Evolutionary conservation across 257 asterid genomes (phyloP).

Genomic region (Misopates orontium): DNA sequence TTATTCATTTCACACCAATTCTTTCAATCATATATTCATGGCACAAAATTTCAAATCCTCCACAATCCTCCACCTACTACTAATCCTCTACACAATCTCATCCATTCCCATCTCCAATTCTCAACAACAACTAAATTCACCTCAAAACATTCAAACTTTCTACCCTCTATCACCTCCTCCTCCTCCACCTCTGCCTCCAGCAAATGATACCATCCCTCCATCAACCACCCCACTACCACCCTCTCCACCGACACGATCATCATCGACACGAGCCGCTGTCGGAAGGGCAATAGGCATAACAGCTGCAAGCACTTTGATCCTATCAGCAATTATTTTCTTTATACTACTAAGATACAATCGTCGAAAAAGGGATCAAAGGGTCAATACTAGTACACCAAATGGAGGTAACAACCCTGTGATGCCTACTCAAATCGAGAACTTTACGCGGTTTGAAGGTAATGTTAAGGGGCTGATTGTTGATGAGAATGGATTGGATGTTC

Average conservation of each 20-base stretch:
- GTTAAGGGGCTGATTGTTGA: conserved; percentile 87
- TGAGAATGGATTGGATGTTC: conserved; percentile 88
- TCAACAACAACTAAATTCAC: conserved; percentile 39
- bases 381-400: neutral
- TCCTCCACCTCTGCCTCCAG: conserved; percentile 29
- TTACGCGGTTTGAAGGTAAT: conserved; percentile 55
- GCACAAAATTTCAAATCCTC: conserved; percentile 31
- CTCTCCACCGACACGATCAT: conserved; percentile 19
- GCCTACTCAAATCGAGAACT: conserved; percentile 34
- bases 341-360: conserved; percentile 36
- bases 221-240: conserved; percentile 16
- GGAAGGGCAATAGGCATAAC: conserved; percentile 74
- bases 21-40: conserved; percentile 37
- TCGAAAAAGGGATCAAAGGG: conserved; percentile 32
- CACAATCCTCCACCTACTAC: conserved; percentile 26
- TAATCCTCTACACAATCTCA: conserved; percentile 41
- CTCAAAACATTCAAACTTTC: conserved; percentile 66
- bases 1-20: conserved; percentile 12
- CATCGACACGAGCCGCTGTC: conserved; percentile 58
- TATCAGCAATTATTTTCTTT: conserved; percentile 51
- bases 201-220: no score
- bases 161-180: conserved; percentile 49
- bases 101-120: conserved; percentile 14
- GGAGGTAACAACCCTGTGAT: conserved; percentile 20
- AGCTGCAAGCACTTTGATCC: conserved; percentile 54